Conservation (phyloP, 2,329 filamentous ascomycete species). For the Pseudocercospora musae region DNA sequence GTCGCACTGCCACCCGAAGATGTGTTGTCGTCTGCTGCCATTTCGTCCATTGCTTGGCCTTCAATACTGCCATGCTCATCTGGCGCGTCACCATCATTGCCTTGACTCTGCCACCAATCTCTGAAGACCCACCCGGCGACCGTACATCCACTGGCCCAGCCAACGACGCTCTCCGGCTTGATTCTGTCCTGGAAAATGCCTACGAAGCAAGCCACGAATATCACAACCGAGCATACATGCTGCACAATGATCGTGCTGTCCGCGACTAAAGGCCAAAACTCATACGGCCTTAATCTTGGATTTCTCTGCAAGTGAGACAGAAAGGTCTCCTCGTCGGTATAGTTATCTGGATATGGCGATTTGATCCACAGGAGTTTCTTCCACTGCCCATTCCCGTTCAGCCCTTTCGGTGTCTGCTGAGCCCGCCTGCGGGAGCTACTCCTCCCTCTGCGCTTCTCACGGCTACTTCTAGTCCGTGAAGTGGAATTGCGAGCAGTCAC, state of each 20-base stretch:
- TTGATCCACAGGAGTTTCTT: constrained; percentile 98
- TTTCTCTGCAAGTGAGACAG: constrained; percentile 94
- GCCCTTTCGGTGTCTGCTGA: constrained; percentile 7
- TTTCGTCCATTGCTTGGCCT: constrained; percentile 4
- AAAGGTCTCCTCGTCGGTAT: constrained; percentile 95
- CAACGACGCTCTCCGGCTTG: constrained; percentile 84
- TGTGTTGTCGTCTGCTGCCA: constrained; percentile 13
- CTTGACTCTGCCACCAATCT: constrained; percentile 81
- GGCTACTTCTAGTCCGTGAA: constrained; percentile 28
- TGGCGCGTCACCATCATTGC: not conserved
- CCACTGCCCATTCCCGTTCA: constrained; percentile 58
- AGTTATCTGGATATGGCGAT: constrained; percentile 97
- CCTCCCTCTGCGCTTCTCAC: constrained; percentile 53
- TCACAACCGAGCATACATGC: constrained; percentile 89
- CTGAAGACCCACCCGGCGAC: constrained; percentile 85
- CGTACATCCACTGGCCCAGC: constrained; percentile 77
- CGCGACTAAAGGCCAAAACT: constrained; percentile 95
- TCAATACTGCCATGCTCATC: constrained; percentile 50
- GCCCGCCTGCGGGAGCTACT: constrained; percentile 62
- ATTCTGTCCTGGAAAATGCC: constrained; percentile 83
- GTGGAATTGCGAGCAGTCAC: constrained; percentile 21
- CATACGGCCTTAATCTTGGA: constrained; percentile 87
- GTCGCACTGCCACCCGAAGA: constrained; percentile 17
- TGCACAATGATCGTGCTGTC: constrained; percentile 96
- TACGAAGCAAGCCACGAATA: constrained; percentile 91